phyloP scores from a whole-genome alignment of 1,139 yeast genomes.

The Debaryomyces robertsiae region DNA sequence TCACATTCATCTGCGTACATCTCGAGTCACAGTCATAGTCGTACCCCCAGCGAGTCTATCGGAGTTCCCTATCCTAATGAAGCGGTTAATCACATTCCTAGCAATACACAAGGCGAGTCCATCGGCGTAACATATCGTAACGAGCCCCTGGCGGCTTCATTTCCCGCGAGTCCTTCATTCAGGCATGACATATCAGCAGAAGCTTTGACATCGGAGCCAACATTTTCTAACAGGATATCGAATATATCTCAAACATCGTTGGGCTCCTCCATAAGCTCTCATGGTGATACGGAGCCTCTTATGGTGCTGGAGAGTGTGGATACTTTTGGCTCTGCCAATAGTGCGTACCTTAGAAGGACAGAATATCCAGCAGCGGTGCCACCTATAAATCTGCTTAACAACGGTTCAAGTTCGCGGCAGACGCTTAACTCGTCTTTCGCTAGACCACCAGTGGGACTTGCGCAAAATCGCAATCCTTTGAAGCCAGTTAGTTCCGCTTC shows the following conservation, averaged over 20 bases:
- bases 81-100: conserved; percentile 12
- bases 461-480: conserved; percentile 8
- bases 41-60: conserved; percentile 10
- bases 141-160: conserved; percentile 21
- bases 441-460: background rate
- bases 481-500: conserved; percentile 7
- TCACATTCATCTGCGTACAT: conserved; percentile 5
- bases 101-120: conserved; percentile 10
- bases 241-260: conserved; percentile 4
- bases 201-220: background rate
- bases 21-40: background rate
- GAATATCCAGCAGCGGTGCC: conserved; percentile 1
- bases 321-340: conserved; percentile 6
- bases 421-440: conserved; percentile 1
- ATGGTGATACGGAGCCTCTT: conserved; percentile 1
- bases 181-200: conserved; percentile 12
- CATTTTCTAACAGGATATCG: background rate
- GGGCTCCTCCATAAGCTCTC: conserved; percentile 6
- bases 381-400: background rate
- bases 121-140: conserved; percentile 22
- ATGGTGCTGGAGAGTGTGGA: conserved; percentile 8
- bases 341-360: conserved; percentile 1
- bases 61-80: conserved; percentile 23
- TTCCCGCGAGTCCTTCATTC: conserved; percentile 10
- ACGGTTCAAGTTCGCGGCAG: conserved; percentile 1